Percentiles rank a stretch among this genome's conserved stretches.
phyloP scores from a whole-genome alignment of 2,329 filamentous ascomycete genomes.

The Pseudopyricularia cyperi region DNA sequence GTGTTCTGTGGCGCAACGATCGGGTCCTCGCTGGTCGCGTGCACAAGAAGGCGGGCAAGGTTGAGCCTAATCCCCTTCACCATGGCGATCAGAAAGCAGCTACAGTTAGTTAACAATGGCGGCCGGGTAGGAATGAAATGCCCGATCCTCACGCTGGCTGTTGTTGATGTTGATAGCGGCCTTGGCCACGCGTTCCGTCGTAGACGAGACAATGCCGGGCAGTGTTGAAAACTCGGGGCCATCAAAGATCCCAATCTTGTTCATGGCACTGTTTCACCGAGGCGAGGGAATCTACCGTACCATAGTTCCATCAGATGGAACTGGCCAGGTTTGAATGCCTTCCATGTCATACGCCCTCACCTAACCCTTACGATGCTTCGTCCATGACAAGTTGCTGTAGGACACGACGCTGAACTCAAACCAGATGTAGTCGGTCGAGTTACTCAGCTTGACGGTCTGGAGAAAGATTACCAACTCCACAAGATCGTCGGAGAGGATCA shows the following conservation, averaged over 20 bases:
- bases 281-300: neutral
- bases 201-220: neutral
- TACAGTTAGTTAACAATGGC: neutral
- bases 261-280: neutral
- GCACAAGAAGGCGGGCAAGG: neutral
- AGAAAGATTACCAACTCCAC: neutral
- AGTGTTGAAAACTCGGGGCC: neutral
- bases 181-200: neutral
- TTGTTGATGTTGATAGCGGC: neutral
- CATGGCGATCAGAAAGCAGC: conserved; percentile 5
- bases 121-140: conserved; percentile 19
- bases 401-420: neutral
- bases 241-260: neutral
- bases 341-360: neutral
- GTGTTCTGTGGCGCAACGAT: neutral
- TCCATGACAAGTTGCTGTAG: neutral
- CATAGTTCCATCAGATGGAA: neutral
- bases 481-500: conserved; percentile 12
- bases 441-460: neutral
- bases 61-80: neutral
- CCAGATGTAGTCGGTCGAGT: neutral
- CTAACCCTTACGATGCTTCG: neutral
- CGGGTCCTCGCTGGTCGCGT: neutral
- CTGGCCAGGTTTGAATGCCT: neutral
- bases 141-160: neutral